Percentiles rank a stretch among this genome's conserved stretches.
phyloP scores from a whole-genome alignment of 306 rosid species.

The Vachellia collinsii region DNA sequence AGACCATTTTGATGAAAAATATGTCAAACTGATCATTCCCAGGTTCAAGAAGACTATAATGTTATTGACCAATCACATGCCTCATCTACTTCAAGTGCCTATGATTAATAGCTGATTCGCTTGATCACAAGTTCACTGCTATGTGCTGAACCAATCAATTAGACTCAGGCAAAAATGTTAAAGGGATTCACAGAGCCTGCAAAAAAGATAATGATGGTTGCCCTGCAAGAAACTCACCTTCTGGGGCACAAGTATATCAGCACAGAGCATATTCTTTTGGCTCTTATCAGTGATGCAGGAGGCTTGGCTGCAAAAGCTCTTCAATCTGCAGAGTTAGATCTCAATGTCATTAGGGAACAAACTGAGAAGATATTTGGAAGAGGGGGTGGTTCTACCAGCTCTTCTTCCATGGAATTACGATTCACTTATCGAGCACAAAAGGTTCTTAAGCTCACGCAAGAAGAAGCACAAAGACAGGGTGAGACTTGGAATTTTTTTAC shows the following conservation, averaged over 20 bases:
- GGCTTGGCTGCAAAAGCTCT: constrained; percentile 73
- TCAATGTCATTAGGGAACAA: constrained; percentile 68
- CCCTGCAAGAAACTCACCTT: constrained; percentile 72
- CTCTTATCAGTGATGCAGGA: constrained; percentile 67
- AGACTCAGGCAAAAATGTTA: constrained; percentile 50
- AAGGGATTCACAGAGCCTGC: constrained; percentile 68
- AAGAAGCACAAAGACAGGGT: constrained; percentile 70
- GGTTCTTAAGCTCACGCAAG: constrained; percentile 66
- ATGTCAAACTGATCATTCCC: background rate
- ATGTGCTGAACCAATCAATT: background rate
- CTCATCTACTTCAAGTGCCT: background rate
- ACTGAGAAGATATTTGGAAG: constrained; percentile 69
- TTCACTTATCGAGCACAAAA: constrained; percentile 74
- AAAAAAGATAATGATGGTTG: constrained; percentile 63
- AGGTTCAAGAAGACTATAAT: background rate
- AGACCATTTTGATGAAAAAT: background rate
- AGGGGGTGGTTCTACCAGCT: constrained; percentile 62
- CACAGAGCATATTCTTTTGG: constrained; percentile 74
- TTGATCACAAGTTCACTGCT: background rate
- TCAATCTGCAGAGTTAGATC: constrained; percentile 65
- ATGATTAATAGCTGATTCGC: background rate
- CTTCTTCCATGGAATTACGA: constrained; percentile 59
- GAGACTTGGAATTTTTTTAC: background rate
- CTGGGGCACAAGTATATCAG: constrained; percentile 77
- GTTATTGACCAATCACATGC: background rate